Conservation (phyloP, 345 rosid species). For the Sapria himalayana region DNA sequence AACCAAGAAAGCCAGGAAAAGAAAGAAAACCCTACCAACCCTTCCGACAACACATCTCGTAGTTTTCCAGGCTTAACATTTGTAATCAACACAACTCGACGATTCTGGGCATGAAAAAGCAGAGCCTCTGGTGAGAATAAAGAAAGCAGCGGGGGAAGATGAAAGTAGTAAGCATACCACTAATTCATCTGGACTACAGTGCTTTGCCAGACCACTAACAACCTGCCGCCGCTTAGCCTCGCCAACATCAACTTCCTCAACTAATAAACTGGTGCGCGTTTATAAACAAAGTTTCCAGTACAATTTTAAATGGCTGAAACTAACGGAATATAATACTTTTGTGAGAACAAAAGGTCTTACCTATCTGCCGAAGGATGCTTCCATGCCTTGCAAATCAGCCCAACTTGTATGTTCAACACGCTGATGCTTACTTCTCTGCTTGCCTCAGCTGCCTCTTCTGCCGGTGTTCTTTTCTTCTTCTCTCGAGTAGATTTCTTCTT, state of each 20-base stretch:
- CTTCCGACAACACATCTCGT: slow-evolving; percentile 81
- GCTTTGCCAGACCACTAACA: slow-evolving; percentile 94
- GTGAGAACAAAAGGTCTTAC: slow-evolving; percentile 35
- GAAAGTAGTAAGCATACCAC: slow-evolving; percentile 23
- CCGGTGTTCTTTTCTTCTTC: slow-evolving; percentile 42
- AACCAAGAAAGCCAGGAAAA: too few relatives aligned
- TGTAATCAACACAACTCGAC: slow-evolving; percentile 59
- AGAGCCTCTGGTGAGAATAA: slow-evolving; percentile 5
- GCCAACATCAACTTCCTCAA: slow-evolving; percentile 92
- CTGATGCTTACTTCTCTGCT: slow-evolving; percentile 73
- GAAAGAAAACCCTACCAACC: slow-evolving; percentile 42
- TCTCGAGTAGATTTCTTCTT: slow-evolving; percentile 34
- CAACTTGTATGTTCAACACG: slow-evolving; percentile 70
- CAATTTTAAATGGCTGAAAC: too few relatives aligned
- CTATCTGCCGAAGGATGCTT: slow-evolving; percentile 98
- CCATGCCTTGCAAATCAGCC: slow-evolving; percentile 77
- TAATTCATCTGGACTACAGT: slow-evolving; percentile 60
- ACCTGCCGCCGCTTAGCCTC: slow-evolving; percentile 80
- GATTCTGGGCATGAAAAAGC: slow-evolving; percentile 29
- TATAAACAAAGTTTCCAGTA: too few relatives aligned
- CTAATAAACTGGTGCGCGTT: slow-evolving; percentile 70
- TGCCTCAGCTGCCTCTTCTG: slow-evolving; percentile 32
- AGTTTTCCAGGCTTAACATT: slow-evolving; percentile 98
- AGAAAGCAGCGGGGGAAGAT: background rate
- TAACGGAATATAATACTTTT: slow-evolving; percentile 6